Percentiles rank a stretch among this genome's conserved stretches.
Conservation (phyloP, 1,139 yeast species). For the Geotrichum restrictum region DNA sequence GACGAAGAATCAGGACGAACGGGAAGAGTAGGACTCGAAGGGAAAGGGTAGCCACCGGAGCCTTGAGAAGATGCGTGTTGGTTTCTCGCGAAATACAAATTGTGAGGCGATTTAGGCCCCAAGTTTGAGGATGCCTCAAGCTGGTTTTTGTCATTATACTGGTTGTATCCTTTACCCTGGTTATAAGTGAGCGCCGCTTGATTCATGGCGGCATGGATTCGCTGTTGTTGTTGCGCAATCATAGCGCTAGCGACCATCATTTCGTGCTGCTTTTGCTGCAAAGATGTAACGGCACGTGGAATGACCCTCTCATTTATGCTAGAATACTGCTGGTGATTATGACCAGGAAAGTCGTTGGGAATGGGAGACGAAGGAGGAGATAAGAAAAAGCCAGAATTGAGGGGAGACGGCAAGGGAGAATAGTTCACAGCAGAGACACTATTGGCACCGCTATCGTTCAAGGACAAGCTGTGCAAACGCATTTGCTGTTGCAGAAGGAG, state of each 20-base stretch:
- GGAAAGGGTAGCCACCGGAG: conserved; percentile 18
- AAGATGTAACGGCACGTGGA: conserved; percentile 30
- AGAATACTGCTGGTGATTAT: neutral
- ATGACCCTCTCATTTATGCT: conserved; percentile 12
- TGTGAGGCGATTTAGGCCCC: neutral
- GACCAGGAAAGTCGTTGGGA: conserved; percentile 8
- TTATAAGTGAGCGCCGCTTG: conserved; percentile 24
- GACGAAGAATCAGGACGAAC: conserved; percentile 31
- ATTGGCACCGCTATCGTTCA: neutral
- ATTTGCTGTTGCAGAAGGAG: conserved; percentile 9
- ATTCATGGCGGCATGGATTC: conserved; percentile 35
- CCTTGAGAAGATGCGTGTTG: conserved; percentile 12
- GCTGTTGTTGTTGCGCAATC: conserved; percentile 38
- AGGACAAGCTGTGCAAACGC: conserved; percentile 5
- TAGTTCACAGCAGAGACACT: neutral
- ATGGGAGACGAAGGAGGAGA: conserved; percentile 18
- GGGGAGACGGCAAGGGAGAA: conserved; percentile 13
- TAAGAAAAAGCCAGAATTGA: conserved; percentile 5
- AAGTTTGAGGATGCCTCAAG: conserved; percentile 9
- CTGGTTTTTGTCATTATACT: neutral
- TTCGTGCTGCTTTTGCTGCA: conserved; percentile 42
- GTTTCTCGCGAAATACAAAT: too few species aligned
- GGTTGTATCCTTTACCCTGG: neutral
- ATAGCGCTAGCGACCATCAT: conserved; percentile 35
- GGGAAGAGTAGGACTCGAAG: conserved; percentile 31